Base-by-base conservation (phyloP, 176 grass and related monocot species). In the Aegilops bicornis region DNA sequence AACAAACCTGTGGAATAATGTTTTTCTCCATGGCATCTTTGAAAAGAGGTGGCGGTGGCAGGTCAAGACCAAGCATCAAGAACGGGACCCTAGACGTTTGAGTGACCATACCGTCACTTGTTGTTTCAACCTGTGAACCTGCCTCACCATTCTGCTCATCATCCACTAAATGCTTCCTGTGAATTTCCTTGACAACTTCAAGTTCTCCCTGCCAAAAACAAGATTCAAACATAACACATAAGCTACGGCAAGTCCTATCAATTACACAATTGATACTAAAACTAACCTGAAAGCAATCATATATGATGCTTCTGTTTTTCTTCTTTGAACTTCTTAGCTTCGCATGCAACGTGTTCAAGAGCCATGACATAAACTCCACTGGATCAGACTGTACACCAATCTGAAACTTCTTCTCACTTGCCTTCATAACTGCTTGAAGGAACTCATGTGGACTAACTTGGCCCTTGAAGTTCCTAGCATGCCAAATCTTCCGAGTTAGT, bases 1-100 rank as follows among this genome's bases (percentile, higher is more conserved):
- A 79, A 31, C 82, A 85, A 86, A 94, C 97, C 94, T 98, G 97
- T 85, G 97, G 97, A 71, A 98, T 98, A 68, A 98, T 98, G 72
- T 98, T 96, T 94, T 98, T 98, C 84, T 98, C 97, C 97, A 98
- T 98, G 15, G 94, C 93, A 8, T 98, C 97, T 90, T 98, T 96
- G 81, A 98, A 98, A 89, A 98, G 94, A 67, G 97, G 97, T 76
- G 97, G 97, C n/a, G 94, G 90, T 40, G 97, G 97, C 48, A 98
- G 84, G 79, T 98, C 97, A 78, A 98, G 92, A 81, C 97, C 94
- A 13, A 98, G 97, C 93, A 98, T 96, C 86, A 98, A 65, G 73
- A 96, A 98, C 27, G 94, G 88, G 9, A 98, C 94, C 88, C 77
- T 87, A 69, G 93, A 98, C 61, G 88, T 92, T 92, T 98, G 92